phyloP scores from a whole-genome alignment of 768 basidiomycete species.

The Exsudoporus frostii region DNA sequence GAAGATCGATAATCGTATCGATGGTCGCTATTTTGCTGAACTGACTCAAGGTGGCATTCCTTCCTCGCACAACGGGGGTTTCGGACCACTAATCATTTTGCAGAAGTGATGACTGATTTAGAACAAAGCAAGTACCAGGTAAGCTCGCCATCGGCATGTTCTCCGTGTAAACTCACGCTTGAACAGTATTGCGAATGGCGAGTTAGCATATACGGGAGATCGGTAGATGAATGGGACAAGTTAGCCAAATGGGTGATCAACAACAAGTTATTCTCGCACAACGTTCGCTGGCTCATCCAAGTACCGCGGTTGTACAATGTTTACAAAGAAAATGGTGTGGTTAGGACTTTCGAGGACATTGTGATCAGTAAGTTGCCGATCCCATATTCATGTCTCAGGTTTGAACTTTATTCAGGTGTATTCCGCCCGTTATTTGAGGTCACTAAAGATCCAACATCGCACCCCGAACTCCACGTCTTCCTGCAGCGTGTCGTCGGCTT shows the following conservation, averaged over 20 bases:
- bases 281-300: conserved; percentile 97
- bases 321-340: conserved; percentile 83
- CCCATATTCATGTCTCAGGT: neutral
- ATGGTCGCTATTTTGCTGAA: conserved; percentile 93
- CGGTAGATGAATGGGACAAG: conserved; percentile 91
- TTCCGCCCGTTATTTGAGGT: conserved; percentile 95
- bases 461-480: conserved; percentile 94
- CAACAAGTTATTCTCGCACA: conserved; percentile 92
- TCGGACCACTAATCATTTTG: neutral
- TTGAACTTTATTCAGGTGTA: conserved; percentile 55
- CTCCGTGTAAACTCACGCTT: neutral
- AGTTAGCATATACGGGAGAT: conserved; percentile 90
- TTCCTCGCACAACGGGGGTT: neutral
- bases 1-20: conserved; percentile 94
- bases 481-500: conserved; percentile 94
- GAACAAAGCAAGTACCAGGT: conserved; percentile 99
- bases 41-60: conserved; percentile 71
- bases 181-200: conserved; percentile 93
- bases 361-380: conserved; percentile 66
- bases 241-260: conserved; percentile 95
- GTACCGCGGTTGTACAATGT: conserved; percentile 92
- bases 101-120: conserved; percentile 96
- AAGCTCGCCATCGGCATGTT: conserved; percentile 4
- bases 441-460: conserved; percentile 82
- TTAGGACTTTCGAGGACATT: conserved; percentile 88